Evolutionary conservation across 116 monocot genomes (phyloP).

Genomic region (Trichopus zeylanicus): DNA sequence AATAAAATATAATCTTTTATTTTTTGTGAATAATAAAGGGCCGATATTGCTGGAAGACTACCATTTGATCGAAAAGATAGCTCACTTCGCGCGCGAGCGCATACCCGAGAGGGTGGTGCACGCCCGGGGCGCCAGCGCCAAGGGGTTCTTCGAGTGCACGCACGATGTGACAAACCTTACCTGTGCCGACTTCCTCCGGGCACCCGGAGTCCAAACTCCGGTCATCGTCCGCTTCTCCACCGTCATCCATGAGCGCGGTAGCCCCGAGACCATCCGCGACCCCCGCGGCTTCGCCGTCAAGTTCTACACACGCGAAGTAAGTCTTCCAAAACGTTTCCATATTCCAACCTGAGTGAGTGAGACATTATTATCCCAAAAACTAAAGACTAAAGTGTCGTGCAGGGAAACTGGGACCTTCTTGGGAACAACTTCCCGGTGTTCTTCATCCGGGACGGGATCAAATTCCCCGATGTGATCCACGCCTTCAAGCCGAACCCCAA

Average conservation of each 20-base stretch:
- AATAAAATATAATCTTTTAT: neutral
- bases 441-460: constrained; percentile 88
- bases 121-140: constrained; percentile 91
- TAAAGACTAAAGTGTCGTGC: neutral
- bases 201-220: constrained; percentile 80
- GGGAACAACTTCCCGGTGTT: constrained; percentile 98
- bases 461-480: constrained; percentile 96
- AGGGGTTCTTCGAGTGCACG: constrained; percentile 93
- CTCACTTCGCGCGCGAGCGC: constrained; percentile 79
- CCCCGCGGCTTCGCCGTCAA: constrained; percentile 86
- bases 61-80: constrained; percentile 83
- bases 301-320: constrained; percentile 87
- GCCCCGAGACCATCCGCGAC: constrained; percentile 86
- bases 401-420: constrained; percentile 88
- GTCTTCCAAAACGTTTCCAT: too few relatives aligned
- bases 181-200: constrained; percentile 87
- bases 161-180: constrained; percentile 78
- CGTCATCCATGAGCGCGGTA: constrained; percentile 85
- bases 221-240: constrained; percentile 85
- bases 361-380: too few relatives aligned
- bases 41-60: constrained; percentile 93
- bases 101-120: constrained; percentile 94
- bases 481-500: constrained; percentile 85
- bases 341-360: too few relatives aligned
- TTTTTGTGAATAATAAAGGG: constrained; percentile 16